phyloP scores from a whole-genome alignment of 192 early-diverging fungal species.

The Dissophora ornata region DNA sequence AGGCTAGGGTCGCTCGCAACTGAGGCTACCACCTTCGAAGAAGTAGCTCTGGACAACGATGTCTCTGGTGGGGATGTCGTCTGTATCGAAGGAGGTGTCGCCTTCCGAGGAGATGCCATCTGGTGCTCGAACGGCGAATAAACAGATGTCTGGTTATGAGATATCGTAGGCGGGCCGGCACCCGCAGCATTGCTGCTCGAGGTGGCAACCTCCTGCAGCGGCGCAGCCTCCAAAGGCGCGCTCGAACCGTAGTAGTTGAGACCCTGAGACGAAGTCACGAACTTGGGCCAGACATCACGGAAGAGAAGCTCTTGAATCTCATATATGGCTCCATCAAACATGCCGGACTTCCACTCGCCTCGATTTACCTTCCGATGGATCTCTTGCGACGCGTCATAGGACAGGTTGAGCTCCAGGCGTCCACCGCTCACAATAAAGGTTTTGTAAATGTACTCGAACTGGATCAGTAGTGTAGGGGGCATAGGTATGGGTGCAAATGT shows the following conservation, averaged over 20 bases:
- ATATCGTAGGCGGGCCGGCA: no score
- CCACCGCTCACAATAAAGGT: conserved; percentile 35
- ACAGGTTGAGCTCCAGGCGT: conserved; percentile 47
- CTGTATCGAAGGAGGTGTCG: conserved; percentile 15
- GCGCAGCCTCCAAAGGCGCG: neutral
- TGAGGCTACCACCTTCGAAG: neutral
- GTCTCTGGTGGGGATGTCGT: conserved; percentile 21
- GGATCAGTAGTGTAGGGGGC: conserved; percentile 44
- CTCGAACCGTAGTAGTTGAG: conserved; percentile 13
- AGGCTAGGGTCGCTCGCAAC: neutral
- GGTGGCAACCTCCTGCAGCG: neutral
- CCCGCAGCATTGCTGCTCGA: neutral
- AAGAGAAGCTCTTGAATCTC: conserved; percentile 50
- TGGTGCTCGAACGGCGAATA: conserved; percentile 16
- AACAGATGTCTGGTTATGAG: no score
- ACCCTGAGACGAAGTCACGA: conserved; percentile 46
- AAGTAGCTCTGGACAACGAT: conserved; percentile 23
- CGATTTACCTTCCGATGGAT: conserved; percentile 25
- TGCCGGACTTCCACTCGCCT: conserved; percentile 36
- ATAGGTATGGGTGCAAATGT: conserved; percentile 29
- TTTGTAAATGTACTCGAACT: conserved; percentile 52
- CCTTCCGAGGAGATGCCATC: conserved; percentile 1
- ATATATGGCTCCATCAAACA: conserved; percentile 43
- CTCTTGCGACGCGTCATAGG: conserved; percentile 23
- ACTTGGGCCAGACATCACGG: conserved; percentile 53